Evolutionary conservation across 1,139 yeast genomes (phyloP).

Genomic region (Candida buenavistaensis): DNA sequence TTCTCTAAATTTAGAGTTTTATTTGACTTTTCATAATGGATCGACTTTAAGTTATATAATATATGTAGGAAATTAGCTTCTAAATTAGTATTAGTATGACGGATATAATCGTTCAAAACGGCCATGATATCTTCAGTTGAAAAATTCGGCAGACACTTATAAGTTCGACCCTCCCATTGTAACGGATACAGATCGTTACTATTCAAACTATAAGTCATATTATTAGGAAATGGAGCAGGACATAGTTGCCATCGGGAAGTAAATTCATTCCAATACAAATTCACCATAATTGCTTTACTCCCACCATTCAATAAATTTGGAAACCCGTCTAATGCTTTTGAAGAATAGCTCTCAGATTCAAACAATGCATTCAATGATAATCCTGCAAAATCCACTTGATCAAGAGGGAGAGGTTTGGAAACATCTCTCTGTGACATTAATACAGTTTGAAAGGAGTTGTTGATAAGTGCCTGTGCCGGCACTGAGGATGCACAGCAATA

Average conservation of each 20-base stretch:
- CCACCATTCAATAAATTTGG: slow-evolving; percentile 49
- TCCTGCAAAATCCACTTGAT: slow-evolving; percentile 59
- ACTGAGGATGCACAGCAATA: slow-evolving; percentile 2
- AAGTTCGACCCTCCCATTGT: slow-evolving; percentile 29
- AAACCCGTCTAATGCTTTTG: slow-evolving; percentile 38
- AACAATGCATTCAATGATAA: slow-evolving; percentile 54
- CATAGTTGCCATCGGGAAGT: slow-evolving; percentile 66
- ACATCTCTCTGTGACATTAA: slow-evolving; percentile 71
- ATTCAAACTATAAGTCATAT: slow-evolving; percentile 21
- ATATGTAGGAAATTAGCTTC: slow-evolving; percentile 56
- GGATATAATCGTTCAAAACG: slow-evolving; percentile 38
- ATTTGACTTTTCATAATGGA: slow-evolving; percentile 15
- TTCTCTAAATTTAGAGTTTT: slow-evolving; percentile 10
- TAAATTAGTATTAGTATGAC: slow-evolving; percentile 53
- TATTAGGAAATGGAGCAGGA: slow-evolving; percentile 48
- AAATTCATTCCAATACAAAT: slow-evolving; percentile 64
- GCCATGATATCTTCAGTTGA: slow-evolving; percentile 40
- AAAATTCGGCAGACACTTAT: slow-evolving; percentile 45
- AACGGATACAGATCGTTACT: slow-evolving; percentile 13
- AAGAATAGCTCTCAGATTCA: slow-evolving; percentile 49
- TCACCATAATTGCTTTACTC: slow-evolving; percentile 53
- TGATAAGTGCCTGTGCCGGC: slow-evolving; percentile 5
- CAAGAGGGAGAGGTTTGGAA: slow-evolving; percentile 53
- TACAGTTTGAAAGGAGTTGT: slow-evolving; percentile 28
- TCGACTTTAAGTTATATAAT: slow-evolving; percentile 45